Evolutionary conservation across 2,329 filamentous ascomycete genomes (phyloP).

Genomic region (Diaporthe ilicicola): DNA sequence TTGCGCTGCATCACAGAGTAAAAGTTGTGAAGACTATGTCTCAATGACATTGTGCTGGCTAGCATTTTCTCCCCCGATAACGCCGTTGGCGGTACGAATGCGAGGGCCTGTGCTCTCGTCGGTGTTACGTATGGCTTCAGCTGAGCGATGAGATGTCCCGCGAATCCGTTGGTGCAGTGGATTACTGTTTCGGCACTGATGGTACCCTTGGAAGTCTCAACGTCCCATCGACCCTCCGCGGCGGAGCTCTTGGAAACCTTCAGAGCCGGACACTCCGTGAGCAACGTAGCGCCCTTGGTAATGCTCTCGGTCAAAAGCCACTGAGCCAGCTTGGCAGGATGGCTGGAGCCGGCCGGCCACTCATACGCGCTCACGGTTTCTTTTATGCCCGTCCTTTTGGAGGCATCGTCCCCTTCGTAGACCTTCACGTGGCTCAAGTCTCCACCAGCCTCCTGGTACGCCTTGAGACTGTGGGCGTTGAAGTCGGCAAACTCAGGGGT

Average conservation of each 20-base stretch:
- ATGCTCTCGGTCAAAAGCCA: slow-evolving; percentile 52
- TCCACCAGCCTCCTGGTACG: slow-evolving; percentile 51
- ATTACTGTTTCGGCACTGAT: slow-evolving; percentile 42
- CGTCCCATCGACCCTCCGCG: slow-evolving; percentile 40
- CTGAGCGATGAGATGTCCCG: slow-evolving; percentile 47
- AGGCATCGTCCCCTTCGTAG: slow-evolving; percentile 50
- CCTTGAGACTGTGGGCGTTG: slow-evolving; percentile 49
- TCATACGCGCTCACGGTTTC: slow-evolving; percentile 55
- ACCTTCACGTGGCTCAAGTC: slow-evolving; percentile 52
- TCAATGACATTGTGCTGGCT: slow-evolving; percentile 52
- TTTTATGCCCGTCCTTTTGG: slow-evolving; percentile 46
- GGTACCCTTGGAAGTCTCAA: slow-evolving; percentile 45
- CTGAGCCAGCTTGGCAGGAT: slow-evolving; percentile 59
- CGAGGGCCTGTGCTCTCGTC: slow-evolving; percentile 54
- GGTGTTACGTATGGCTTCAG: slow-evolving; percentile 48
- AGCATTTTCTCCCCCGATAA: slow-evolving; percentile 46
- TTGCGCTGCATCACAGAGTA: slow-evolving; percentile 57
- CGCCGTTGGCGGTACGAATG: slow-evolving; percentile 49
- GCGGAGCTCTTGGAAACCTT: slow-evolving; percentile 37
- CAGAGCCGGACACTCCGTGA: slow-evolving; percentile 52
- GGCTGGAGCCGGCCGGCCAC: slow-evolving; percentile 58
- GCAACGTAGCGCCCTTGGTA: slow-evolving; percentile 48
- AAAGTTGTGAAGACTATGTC: slow-evolving; percentile 56
- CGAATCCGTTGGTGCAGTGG: slow-evolving; percentile 52
- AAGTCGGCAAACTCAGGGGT: slow-evolving; percentile 55